Conservation (phyloP, 139 green algal species). For the Mychonastes homosphaera region DNA sequence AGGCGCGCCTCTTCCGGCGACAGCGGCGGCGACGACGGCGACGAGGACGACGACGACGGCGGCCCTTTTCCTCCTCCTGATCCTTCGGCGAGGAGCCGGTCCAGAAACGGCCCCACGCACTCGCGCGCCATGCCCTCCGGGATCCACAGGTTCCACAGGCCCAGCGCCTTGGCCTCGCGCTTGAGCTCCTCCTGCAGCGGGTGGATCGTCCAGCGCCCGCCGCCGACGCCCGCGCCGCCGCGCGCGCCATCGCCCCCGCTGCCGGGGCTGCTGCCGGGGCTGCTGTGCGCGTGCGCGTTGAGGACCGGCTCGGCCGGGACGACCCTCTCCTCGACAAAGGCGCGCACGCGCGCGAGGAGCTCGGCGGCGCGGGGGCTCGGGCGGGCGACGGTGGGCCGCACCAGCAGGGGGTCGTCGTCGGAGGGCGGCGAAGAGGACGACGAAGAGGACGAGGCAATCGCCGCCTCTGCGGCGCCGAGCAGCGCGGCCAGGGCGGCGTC, state of each 20-base stretch:
- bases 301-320: conserved; percentile 52
- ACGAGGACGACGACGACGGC: too few relatives aligned
- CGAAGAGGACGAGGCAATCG: background rate
- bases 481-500: conserved; percentile 25
- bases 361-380: conserved; percentile 21
- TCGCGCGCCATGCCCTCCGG: conserved; percentile 41
- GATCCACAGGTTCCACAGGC: conserved; percentile 98
- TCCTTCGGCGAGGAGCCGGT: too few relatives aligned
- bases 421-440: background rate
- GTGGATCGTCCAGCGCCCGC: conserved; percentile 64
- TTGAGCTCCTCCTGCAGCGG: conserved; percentile 80
- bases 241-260: too few relatives aligned
- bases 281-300: conserved; percentile 23
- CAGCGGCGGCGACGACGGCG: background rate
- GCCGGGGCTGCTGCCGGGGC: conserved; percentile 1
- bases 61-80: too few relatives aligned
- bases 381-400: background rate
- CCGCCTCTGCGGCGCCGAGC: background rate
- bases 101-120: too few relatives aligned
- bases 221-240: too few relatives aligned
- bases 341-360: conserved; percentile 36
- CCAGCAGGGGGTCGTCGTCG: background rate
- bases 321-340: conserved; percentile 75
- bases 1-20: conserved; percentile 15
- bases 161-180: conserved; percentile 41